A percentile compares a stretch with the other conserved stretches of the same genome.
phyloP scores from a whole-genome alignment of 2,329 filamentous ascomycete species.

The Teratosphaeria viscida region DNA sequence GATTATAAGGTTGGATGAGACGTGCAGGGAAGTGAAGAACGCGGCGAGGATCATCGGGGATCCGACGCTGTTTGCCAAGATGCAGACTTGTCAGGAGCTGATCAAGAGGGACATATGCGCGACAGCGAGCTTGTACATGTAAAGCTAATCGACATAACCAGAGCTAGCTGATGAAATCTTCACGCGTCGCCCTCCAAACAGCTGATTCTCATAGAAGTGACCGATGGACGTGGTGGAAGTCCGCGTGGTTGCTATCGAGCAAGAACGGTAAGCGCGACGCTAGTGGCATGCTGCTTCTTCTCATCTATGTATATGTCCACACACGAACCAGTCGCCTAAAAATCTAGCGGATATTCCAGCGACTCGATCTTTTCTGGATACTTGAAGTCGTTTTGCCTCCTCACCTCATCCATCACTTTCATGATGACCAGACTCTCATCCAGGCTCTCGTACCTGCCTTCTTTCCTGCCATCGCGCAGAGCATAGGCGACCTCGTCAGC shows the following conservation, averaged over 20 bases:
- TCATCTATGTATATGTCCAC: no score
- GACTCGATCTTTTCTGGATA: constrained; percentile 60
- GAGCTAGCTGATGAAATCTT: background rate
- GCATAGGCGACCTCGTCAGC: constrained; percentile 69
- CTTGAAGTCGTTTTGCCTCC: constrained; percentile 49
- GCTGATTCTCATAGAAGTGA: background rate
- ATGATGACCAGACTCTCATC: constrained; percentile 76
- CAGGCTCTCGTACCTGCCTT: constrained; percentile 61
- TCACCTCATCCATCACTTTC: constrained; percentile 65
- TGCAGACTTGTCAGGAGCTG: constrained; percentile 94
- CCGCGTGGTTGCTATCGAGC: background rate
- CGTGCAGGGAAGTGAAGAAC: constrained; percentile 94
- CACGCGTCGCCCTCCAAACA: background rate
- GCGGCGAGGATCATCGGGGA: constrained; percentile 92
- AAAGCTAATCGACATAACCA: background rate
- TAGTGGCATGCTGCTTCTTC: background rate
- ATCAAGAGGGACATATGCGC: constrained; percentile 95
- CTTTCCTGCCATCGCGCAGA: constrained; percentile 63
- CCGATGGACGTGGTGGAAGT: no score
- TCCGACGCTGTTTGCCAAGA: constrained; percentile 85
- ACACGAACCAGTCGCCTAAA: constrained; percentile 8
- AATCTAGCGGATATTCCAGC: constrained; percentile 40
- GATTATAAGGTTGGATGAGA: constrained; percentile 89
- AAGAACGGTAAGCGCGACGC: background rate
- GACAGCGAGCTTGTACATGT: constrained; percentile 82